A percentile compares a stretch with the other conserved stretches of the same genome.
These are phyloP conservation scores for Ogataea methanolica DNA, from an alignment of 805 yeast species.

Conservation along the genomic window DNA sequence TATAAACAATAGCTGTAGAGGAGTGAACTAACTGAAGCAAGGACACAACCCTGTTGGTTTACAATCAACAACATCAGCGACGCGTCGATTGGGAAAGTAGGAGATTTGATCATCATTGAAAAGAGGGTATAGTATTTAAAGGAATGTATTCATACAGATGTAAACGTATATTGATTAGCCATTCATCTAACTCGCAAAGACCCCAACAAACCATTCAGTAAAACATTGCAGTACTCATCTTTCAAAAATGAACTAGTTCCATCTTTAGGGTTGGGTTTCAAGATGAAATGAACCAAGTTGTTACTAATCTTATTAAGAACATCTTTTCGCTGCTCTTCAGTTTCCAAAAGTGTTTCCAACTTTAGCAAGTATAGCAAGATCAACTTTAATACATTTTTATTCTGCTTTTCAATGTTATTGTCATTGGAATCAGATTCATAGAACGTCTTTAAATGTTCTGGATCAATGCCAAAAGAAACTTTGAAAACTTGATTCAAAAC, in stretches of 20 bases:
- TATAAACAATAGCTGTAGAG: no score
- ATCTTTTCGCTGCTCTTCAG: constrained; percentile 1
- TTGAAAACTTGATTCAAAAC: constrained; percentile 13
- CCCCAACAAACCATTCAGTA: constrained; percentile 6
- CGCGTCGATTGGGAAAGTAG: no score
- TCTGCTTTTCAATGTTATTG: constrained; percentile 4
- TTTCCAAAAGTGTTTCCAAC: constrained; percentile 1
- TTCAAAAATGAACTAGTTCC: constrained; percentile 3
- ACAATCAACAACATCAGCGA: no score
- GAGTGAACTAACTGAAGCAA: no score
- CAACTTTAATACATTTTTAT: constrained; percentile 11
- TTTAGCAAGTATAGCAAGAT: constrained; percentile 10
- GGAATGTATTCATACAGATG: no score
- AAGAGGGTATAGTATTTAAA: no score
- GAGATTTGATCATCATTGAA: no score
- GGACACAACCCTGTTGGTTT: no score
- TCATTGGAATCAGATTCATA: constrained; percentile 8
- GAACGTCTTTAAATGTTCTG: constrained; percentile 7
- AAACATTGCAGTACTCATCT: constrained; percentile 9
- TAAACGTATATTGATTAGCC: background rate
- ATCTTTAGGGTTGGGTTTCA: constrained; percentile 5
- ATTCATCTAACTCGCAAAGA: background rate
- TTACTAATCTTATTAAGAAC: constrained; percentile 7
- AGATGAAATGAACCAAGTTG: constrained; percentile 11
- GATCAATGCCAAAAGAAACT: constrained; percentile 12